Evolutionary conservation across 306 rosid species (phyloP), one percentile per base, ranked within the genome.

Genomic region (Biancaea sappan): DNA sequence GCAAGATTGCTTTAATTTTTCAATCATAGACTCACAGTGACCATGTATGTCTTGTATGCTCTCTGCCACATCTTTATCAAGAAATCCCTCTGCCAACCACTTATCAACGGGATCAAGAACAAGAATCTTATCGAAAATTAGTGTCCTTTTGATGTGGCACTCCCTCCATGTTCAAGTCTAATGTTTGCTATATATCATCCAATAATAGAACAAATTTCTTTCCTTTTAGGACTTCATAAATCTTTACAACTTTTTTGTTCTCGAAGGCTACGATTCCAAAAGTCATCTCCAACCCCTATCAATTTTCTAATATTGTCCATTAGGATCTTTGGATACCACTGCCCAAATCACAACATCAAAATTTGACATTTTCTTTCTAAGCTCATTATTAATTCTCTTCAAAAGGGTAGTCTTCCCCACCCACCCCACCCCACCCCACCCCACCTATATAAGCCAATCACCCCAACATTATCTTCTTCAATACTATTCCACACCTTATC

Each of bases 191-290:
- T 8, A 82, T 8, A 25, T 82, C 82, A 35, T 82, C 86, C 19
- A 82, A 67, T 1, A 77, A 44, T 11, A 82, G 8, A 1, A 61
- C 72, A 68, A 77, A 82, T 15, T 53, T 82, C 53, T 60, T 63
- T 4, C 2, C 21, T 5, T 47, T 34, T 18, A 80, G 3, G 10
- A 22, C 2, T 1, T 24, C 0, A 18, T 63, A 50, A 50, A 84
- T 69, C 24, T 5, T 43, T 11, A 16, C 15, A 2, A 4, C 58
- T n/a, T 51, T 56, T 84, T 11, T 64, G 35, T 0, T 64, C 60
- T 15, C 2, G 18, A 10, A 26, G 35, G 3, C 31, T 10, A 16
- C 24, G 0, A 1, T 37, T 48, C 62, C 87, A 71, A 38, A 60
- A 10, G 1, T 16, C 6, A n/a, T 69, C 51, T 4, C 40, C 52